phyloP scores from a whole-genome alignment of 768 basidiomycete genomes.

The Suillus alpinus region DNA sequence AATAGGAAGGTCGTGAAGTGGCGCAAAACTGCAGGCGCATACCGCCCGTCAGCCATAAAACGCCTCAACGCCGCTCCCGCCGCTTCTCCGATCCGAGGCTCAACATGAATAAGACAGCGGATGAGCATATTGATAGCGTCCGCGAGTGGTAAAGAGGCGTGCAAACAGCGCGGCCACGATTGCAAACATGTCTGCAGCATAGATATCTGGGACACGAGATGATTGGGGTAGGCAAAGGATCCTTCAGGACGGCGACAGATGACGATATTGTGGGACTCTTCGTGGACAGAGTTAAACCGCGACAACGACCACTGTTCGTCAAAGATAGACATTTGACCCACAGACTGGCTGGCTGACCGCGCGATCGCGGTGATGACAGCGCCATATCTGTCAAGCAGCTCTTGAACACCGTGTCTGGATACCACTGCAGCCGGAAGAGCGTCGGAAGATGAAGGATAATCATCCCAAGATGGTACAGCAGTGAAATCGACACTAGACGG shows the following conservation, averaged over 20 bases:
- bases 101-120: slow-evolving; percentile 80
- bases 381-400: slow-evolving; percentile 67
- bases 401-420: slow-evolving; percentile 64
- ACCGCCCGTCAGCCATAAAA: slow-evolving; percentile 59
- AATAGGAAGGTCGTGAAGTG: slow-evolving; percentile 74
- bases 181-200: slow-evolving; percentile 77
- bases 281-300: slow-evolving; percentile 46
- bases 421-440: slow-evolving; percentile 53
- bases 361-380: slow-evolving; percentile 57
- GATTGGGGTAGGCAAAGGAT: slow-evolving; percentile 62
- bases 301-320: slow-evolving; percentile 80
- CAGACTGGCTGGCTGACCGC: slow-evolving; percentile 53
- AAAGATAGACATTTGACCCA: slow-evolving; percentile 77
- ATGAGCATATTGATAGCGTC: slow-evolving; percentile 78
- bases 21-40: slow-evolving; percentile 57
- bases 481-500: slow-evolving; percentile 72
- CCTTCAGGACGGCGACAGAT: slow-evolving; percentile 68
- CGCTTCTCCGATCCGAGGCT: slow-evolving; percentile 68
- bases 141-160: slow-evolving; percentile 47
- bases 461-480: slow-evolving; percentile 47
- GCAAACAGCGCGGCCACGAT: slow-evolving; percentile 80
- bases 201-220: slow-evolving; percentile 58
- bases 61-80: slow-evolving; percentile 69
- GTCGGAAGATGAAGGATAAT: slow-evolving; percentile 71
- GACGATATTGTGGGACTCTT: slow-evolving; percentile 67